phyloP scores from a whole-genome alignment of 2,329 filamentous ascomycete species.

The Colletotrichum agaves region DNA sequence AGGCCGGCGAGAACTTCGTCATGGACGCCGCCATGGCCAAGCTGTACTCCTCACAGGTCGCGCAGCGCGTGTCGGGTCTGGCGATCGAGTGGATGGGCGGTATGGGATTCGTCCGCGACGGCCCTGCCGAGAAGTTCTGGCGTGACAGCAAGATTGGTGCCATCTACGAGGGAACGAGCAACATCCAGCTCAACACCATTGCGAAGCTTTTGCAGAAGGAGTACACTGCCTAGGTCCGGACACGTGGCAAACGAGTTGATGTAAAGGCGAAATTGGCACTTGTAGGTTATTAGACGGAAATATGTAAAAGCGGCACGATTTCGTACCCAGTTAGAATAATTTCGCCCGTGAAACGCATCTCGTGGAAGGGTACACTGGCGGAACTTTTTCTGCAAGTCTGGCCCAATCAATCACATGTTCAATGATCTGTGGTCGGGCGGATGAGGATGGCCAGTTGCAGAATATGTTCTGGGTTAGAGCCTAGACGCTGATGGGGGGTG shows the following conservation, averaged over 20 bases:
- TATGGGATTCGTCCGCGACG: conserved; percentile 98
- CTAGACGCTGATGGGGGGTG: too few relatives aligned
- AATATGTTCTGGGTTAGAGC: too few relatives aligned
- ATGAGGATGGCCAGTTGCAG: too few relatives aligned
- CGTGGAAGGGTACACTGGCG: too few relatives aligned
- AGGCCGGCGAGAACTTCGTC: conserved; percentile 95
- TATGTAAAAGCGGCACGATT: conserved; percentile 34
- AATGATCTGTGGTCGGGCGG: too few relatives aligned
- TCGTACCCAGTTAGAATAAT: neutral
- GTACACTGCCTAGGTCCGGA: conserved; percentile 57
- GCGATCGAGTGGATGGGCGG: conserved; percentile 99
- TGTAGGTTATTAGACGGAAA: conserved; percentile 34
- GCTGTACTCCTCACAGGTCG: conserved; percentile 92
- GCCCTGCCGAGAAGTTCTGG: conserved; percentile 97
- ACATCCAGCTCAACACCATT: conserved; percentile 76
- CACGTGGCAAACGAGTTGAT: neutral
- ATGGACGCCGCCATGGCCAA: conserved; percentile 98
- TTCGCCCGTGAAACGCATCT: too few relatives aligned
- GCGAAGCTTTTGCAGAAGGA: conserved; percentile 72
- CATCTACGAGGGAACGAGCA: conserved; percentile 93
- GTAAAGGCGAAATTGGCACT: neutral
- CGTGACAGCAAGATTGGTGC: conserved; percentile 98
- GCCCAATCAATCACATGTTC: too few relatives aligned
- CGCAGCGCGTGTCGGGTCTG: conserved; percentile 82
- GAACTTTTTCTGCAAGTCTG: too few relatives aligned